Base-by-base conservation (phyloP, 2,329 filamentous ascomycete genomes). In the Penicillium paneum region DNA sequence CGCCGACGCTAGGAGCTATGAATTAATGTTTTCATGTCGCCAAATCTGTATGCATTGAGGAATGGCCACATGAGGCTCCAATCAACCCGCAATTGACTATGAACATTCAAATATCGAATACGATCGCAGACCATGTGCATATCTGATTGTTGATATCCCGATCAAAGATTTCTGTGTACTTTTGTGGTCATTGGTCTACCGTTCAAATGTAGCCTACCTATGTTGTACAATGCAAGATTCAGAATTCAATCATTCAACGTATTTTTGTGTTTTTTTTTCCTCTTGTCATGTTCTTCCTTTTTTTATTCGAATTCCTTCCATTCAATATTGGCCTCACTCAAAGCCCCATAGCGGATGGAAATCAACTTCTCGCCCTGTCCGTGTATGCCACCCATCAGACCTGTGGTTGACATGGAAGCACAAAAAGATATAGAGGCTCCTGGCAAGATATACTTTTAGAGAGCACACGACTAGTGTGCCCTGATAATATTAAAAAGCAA, bases 371-470 rank as follows among this genome's bases (percentile, higher is more conserved):
- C 7, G 7, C 28, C 28, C 10, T 11, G 3, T 42, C 12, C 8
- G 26, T 34, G 19, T 15, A 19, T 32, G 36, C 15, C 19, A 38
- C 46, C 15, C 0, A 13, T 31, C 12, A 32, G 15, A 32, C 17
- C 10, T 19, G 26, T 12, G 19, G 4, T 24, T 49, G 26, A 49
- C 35, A 49, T 13, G 28, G 8, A 32, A 15, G 13, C 19, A 42
- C 26, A 17, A 13, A 26, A n/a, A 8, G 15, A 49, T 34, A 28
- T 42, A 45, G 35, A 36, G 36, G 15, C 48, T 36, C 43, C 38
- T 40, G 31, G 26, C 11, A 48, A 47, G 34, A n/a, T 43, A 44
- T 32, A 56, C 43, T 56, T 56, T 56, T 56, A 29, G 13, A 10
- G 31, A 29, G 40, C 10, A 42, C 41, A 52, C 34, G 24, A 38